Base-by-base conservation (phyloP, 345 rosid genomes). In the Eucalyptus rudis region DNA sequence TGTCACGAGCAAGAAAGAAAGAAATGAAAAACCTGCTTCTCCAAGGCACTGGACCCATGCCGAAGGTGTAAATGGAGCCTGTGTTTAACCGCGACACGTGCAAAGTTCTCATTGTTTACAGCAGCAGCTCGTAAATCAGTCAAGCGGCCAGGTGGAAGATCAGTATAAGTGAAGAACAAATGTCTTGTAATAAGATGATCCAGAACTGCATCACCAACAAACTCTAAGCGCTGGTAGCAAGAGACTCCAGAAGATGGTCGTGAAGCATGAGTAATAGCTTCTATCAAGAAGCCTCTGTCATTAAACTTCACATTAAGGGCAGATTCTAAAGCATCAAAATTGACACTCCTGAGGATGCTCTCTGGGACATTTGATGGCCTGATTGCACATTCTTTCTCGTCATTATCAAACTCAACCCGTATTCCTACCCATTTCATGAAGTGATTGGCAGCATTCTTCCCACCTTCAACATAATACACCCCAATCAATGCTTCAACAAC, bases 71-170 rank as follows among this genome's bases (percentile, higher is more conserved):
- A 88, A 90, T 98, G 99, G 88, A 98, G 96, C 94, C 94, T 95
- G 90, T 97, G 99, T 76, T 97, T 97, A 87, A 98, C 99, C 6
- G 99, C 99, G 85, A 98, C 98, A 85, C 99, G 99, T 33, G 99
- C 99, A 88, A 98, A 98, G 58, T 98, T 98, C 90, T 98, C 99
- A 88, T 98, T 98, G 93, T 98, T 98, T 86, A 98, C 99, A 87
- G 99, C 99, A 79, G 99, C 99, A 90, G 99, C 99, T 88, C 99
- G 96, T 89, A 98, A 93, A 93, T 98, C 99, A 24, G 99, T 98
- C 94, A 98, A 93, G 52, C 99, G 96, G 59, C 99, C 99, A 44
- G 99, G 99, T 47, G 99, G 98, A 76, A 98, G 96, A 91, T 96
- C 91, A 25, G 98, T 95, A 89, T 98, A 96, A 2, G 97, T 95